phyloP scores from a whole-genome alignment of 257 asterid genomes.

The Ballota nigra region DNA sequence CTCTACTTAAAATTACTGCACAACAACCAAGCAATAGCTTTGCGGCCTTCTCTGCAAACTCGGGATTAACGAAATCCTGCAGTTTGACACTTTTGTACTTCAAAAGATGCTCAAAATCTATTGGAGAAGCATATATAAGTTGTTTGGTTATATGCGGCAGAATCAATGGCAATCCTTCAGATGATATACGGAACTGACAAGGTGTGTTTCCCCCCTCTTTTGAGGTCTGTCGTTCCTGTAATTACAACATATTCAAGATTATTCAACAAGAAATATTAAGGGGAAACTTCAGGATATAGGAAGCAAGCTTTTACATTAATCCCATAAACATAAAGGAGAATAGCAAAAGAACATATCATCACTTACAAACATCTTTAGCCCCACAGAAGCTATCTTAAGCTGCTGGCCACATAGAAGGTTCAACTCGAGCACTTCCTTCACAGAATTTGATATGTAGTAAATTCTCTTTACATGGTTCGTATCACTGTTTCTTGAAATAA shows the following conservation, averaged over 20 bases:
- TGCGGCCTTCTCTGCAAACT: constrained; percentile 60
- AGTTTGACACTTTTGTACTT: constrained; percentile 76
- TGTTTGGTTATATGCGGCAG: constrained; percentile 85
- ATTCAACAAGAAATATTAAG: neutral
- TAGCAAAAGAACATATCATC: constrained; percentile 9
- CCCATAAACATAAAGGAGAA: neutral
- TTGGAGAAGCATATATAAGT: constrained; percentile 62
- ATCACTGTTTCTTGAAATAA: constrained; percentile 75
- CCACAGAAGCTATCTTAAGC: constrained; percentile 95
- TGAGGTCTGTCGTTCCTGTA: constrained; percentile 90
- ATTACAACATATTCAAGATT: constrained; percentile 4
- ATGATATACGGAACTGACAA: constrained; percentile 87
- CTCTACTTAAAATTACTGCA: constrained; percentile 65
- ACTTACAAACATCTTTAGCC: constrained; percentile 97
- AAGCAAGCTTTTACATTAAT: too few species aligned
- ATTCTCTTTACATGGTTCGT: constrained; percentile 77
- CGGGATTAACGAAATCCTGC: constrained; percentile 62
- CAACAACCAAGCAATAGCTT: constrained; percentile 81
- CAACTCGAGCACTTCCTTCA: constrained; percentile 79
- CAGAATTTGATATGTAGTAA: constrained; percentile 75
- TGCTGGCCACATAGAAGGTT: constrained; percentile 78
- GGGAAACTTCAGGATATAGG: too few species aligned
- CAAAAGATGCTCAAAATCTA: constrained; percentile 79
- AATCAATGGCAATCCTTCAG: constrained; percentile 94
- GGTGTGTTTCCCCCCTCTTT: constrained; percentile 73